phyloP scores from a whole-genome alignment of 176 grass and related monocot genomes.

The Triticum turgidum region DNA sequence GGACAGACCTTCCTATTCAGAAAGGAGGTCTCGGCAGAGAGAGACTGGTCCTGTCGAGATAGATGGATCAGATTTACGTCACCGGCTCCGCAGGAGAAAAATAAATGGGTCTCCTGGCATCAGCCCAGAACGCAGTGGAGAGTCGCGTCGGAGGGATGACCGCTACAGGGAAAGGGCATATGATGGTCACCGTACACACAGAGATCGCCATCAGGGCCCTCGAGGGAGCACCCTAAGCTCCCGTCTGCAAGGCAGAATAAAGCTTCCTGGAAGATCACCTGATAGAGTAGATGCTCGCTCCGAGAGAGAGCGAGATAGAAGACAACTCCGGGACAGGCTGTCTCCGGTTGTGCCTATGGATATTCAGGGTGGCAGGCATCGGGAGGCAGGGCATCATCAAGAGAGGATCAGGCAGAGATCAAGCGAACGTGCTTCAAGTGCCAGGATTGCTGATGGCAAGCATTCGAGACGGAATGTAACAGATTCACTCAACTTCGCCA shows the following conservation, averaged over 20 bases:
- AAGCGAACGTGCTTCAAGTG: conserved; percentile 48
- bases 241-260: conserved; percentile 84
- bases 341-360: conserved; percentile 47
- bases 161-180: conserved; percentile 45
- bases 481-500: conserved; percentile 40
- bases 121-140: conserved; percentile 41
- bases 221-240: conserved; percentile 51
- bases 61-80: conserved; percentile 80
- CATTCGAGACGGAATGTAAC: conserved; percentile 36
- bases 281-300: conserved; percentile 45
- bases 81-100: conserved; percentile 70
- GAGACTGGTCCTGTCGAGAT: conserved; percentile 38
- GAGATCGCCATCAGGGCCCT: conserved; percentile 35
- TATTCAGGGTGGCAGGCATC: conserved; percentile 37
- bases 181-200: conserved; percentile 29
- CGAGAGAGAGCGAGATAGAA: conserved; percentile 62
- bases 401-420: conserved; percentile 42
- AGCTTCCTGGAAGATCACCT: conserved; percentile 67
- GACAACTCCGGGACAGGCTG: conserved; percentile 44
- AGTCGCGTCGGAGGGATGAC: conserved; percentile 39
- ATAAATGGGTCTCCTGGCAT: conserved; percentile 46
- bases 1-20: conserved; percentile 48
- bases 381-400: conserved; percentile 33
- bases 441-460: conserved; percentile 36
- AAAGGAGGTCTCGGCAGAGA: conserved; percentile 58